Conservation (phyloP, 2,329 filamentous ascomycete genomes). For the Arthroderma sp. region DNA sequence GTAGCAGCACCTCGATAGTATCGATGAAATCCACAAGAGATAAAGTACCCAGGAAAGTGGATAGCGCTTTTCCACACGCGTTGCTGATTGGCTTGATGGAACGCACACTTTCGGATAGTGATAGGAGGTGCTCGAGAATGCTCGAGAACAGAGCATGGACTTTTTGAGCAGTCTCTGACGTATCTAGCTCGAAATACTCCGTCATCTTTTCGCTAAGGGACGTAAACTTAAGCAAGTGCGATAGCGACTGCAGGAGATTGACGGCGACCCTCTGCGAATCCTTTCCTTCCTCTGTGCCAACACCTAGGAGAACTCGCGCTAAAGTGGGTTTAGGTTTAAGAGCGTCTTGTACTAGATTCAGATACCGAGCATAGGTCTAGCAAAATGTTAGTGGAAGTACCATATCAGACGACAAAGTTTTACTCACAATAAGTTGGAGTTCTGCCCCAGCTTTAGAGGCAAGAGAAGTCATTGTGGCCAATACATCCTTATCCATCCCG, state of each 20-base stretch:
- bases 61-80: constrained; percentile 53
- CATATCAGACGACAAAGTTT: not conserved
- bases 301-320: constrained; percentile 57
- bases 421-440: constrained; percentile 49
- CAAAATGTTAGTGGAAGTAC: constrained; percentile 8
- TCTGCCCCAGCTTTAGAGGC: constrained; percentile 59
- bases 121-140: constrained; percentile 52
- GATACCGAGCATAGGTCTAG: constrained; percentile 60
- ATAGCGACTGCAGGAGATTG: constrained; percentile 29
- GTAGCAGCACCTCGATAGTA: constrained; percentile 68
- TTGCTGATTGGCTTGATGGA: constrained; percentile 24
- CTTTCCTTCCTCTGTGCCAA: constrained; percentile 38
- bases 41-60: constrained; percentile 68
- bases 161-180: constrained; percentile 47
- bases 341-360: constrained; percentile 62
- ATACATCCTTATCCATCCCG: constrained; percentile 57
- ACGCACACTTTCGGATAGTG: constrained; percentile 45
- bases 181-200: constrained; percentile 23
- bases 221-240: constrained; percentile 28
- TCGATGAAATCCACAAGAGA: constrained; percentile 83
- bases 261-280: constrained; percentile 29
- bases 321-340: constrained; percentile 62
- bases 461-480: constrained; percentile 63
- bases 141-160: constrained; percentile 55
- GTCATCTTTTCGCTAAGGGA: constrained; percentile 28